phyloP scores from a whole-genome alignment of 768 basidiomycete genomes.

The Myochromella boudieri region DNA sequence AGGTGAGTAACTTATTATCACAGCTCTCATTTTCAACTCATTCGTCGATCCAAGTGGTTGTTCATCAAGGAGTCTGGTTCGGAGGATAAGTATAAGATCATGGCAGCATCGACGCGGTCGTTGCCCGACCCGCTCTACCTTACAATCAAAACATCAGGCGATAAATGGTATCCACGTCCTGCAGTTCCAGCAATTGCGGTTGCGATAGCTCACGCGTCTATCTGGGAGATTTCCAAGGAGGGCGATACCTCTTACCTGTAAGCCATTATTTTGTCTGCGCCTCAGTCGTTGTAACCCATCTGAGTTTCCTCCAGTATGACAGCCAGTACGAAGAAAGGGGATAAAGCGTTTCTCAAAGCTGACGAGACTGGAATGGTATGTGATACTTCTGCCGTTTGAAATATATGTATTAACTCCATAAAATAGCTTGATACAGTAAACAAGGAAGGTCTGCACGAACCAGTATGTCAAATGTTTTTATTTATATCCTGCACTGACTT shows the following conservation, averaged over 20 bases:
- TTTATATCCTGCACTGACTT: neutral
- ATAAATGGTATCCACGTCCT: neutral
- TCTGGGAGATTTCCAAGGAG: slow-evolving; percentile 4
- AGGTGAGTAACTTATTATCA: no score
- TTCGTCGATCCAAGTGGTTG: slow-evolving; percentile 1
- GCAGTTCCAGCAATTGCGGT: neutral
- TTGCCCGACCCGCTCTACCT: slow-evolving; percentile 2
- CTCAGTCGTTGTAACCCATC: neutral
- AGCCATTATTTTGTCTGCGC: neutral
- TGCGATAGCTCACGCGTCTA: neutral
- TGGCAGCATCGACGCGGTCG: slow-evolving; percentile 5
- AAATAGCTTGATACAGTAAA: slow-evolving; percentile 1
- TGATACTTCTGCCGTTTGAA: neutral
- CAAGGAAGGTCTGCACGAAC: neutral
- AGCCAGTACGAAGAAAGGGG: neutral
- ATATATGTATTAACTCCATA: neutral
- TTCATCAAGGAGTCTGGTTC: slow-evolving; percentile 6
- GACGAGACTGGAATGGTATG: slow-evolving; percentile 3
- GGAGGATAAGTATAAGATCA: slow-evolving; percentile 5
- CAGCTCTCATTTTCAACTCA: neutral
- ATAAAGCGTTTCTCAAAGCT: slow-evolving; percentile 6
- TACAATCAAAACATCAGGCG: neutral
- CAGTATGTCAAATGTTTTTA: neutral
- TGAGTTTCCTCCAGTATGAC: neutral
- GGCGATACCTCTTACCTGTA: slow-evolving; percentile 5